These are phyloP conservation scores for Aristolochia contorta DNA, from an alignment of 164 flowering plant genomes.

Conservation along the genomic window DNA sequence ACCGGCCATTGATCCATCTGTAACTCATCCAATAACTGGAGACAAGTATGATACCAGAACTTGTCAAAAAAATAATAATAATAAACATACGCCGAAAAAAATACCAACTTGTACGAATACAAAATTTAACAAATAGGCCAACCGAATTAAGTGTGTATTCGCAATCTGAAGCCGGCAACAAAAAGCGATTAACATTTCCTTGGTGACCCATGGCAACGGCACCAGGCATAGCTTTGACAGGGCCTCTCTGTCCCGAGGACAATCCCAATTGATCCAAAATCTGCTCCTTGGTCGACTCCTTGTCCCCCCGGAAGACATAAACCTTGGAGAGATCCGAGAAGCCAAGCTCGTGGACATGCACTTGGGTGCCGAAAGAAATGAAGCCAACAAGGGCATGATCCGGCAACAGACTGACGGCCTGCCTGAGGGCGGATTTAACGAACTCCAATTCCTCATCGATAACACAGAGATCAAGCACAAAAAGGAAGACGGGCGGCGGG, in stretches of 20 bases:
- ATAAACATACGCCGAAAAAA: background rate
- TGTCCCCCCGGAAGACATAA: slow-evolving; percentile 71
- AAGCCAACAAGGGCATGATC: slow-evolving; percentile 87
- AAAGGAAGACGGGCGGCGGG: slow-evolving; percentile 53
- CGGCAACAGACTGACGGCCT: slow-evolving; percentile 69
- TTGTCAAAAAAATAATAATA: background rate
- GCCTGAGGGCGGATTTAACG: slow-evolving; percentile 63
- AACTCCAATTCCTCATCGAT: slow-evolving; percentile 82
- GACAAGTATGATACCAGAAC: background rate
- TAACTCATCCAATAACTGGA: slow-evolving; percentile 79
- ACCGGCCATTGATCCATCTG: slow-evolving; percentile 92
- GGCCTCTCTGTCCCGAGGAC: slow-evolving; percentile 23
- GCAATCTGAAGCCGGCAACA: slow-evolving; percentile 87
- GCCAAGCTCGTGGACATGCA: slow-evolving; percentile 91
- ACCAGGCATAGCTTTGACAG: slow-evolving; percentile 18
- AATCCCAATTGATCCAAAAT: slow-evolving; percentile 87
- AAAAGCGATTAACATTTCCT: slow-evolving; percentile 43
- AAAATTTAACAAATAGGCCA: slow-evolving; percentile 3
- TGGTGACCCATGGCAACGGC: slow-evolving; percentile 30
- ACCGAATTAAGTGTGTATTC: slow-evolving; percentile 73
- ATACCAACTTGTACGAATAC: background rate
- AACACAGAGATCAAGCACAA: slow-evolving; percentile 77
- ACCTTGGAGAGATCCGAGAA: slow-evolving; percentile 81
- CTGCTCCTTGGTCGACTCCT: slow-evolving; percentile 80
- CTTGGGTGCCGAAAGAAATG: slow-evolving; percentile 86